A percentile compares a stretch with the other conserved stretches of the same genome.
Conservation (phyloP, 2,329 filamentous ascomycete genomes). For the Alternaria rosae region DNA sequence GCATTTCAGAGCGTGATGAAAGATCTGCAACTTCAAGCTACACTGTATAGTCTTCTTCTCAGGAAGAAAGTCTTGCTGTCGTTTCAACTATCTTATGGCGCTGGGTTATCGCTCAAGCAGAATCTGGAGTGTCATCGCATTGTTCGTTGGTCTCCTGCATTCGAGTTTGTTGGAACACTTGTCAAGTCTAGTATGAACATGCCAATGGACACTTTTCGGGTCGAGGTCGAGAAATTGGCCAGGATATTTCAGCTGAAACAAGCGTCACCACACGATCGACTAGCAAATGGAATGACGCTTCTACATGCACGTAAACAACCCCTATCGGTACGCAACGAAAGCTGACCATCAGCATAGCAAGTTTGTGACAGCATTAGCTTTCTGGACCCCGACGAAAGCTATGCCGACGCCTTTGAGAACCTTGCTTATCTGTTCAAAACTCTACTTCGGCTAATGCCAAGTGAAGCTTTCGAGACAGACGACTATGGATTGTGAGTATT, state of each 20-base stretch:
- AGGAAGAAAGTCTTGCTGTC: background rate
- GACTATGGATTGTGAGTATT: accelerated
- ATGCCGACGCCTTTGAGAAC: background rate
- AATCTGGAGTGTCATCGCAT: background rate
- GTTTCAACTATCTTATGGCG: background rate
- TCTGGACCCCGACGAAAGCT: no score
- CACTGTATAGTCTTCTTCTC: background rate
- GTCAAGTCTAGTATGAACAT: accelerated
- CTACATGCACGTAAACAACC: background rate
- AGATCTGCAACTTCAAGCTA: background rate
- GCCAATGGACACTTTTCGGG: background rate
- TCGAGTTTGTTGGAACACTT: accelerated
- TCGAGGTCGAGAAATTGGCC: background rate
- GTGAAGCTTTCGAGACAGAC: background rate
- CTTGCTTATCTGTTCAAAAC: background rate
- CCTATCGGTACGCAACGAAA: accelerated
- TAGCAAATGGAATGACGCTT: background rate
- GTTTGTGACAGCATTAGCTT: no score
- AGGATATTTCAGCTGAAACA: background rate
- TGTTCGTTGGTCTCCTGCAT: background rate
- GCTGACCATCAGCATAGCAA: background rate
- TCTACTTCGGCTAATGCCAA: background rate
- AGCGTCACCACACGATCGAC: background rate
- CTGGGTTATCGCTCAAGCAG: background rate
- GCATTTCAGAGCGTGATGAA: background rate